Conservation (phyloP, 495 filamentous ascomycete species). For the Gamarada debralockiae region DNA sequence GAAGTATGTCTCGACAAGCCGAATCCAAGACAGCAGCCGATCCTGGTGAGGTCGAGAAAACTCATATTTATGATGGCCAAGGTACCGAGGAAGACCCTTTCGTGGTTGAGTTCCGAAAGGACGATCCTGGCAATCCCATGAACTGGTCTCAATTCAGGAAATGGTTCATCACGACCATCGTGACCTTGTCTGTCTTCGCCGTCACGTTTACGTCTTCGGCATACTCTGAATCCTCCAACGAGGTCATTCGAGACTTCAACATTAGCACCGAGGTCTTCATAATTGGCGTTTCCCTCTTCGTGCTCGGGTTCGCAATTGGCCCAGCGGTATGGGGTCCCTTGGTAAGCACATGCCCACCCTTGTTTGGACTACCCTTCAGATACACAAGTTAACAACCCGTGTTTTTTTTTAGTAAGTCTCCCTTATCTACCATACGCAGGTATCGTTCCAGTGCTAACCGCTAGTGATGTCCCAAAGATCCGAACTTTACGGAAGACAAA, state of each 20-base stretch:
- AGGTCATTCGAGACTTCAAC: conserved; percentile 57
- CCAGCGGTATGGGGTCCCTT: conserved; percentile 64
- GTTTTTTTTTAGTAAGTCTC: too few species aligned
- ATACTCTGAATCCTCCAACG: conserved; percentile 63
- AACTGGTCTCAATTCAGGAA: conserved; percentile 54
- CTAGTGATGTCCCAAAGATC: too few species aligned
- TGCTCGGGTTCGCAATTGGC: conserved; percentile 67
- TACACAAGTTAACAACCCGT: too few species aligned
- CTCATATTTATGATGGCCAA: conserved; percentile 52
- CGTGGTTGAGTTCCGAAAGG: conserved; percentile 67
- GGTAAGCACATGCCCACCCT: too few species aligned
- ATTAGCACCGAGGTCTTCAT: conserved; percentile 56
- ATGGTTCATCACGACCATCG: conserved; percentile 63
- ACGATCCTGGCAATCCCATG: conserved; percentile 72
- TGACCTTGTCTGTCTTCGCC: conserved; percentile 66
- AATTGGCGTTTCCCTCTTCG: conserved; percentile 69
- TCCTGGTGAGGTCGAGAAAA: neutral
- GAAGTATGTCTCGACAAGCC: too few species aligned
- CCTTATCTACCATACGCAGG: too few species aligned
- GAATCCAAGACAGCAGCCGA: too few species aligned
- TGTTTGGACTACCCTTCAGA: too few species aligned
- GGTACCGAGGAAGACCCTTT: conserved; percentile 74
- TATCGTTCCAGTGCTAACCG: too few species aligned
- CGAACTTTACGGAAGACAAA: conserved; percentile 70
- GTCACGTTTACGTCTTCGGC: conserved; percentile 76